Conservation (phyloP, 768 basidiomycete species). For the Psilocybe subaeruginosa region DNA sequence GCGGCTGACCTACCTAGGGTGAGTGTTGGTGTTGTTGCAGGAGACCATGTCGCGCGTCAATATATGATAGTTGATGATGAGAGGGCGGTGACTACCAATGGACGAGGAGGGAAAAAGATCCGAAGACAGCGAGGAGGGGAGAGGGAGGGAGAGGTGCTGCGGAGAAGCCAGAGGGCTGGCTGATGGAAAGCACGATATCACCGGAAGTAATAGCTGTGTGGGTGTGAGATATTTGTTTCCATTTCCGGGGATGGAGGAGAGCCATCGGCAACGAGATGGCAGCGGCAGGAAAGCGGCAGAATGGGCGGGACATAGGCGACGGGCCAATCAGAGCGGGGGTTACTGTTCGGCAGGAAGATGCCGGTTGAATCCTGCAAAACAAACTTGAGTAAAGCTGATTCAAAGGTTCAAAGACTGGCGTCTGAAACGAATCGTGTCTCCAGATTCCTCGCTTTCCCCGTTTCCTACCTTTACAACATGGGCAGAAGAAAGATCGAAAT, state of each 20-base stretch:
- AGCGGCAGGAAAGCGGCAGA: constrained; percentile 23
- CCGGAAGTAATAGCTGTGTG: constrained; percentile 24
- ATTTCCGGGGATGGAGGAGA: constrained; percentile 5
- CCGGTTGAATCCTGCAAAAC: constrained; percentile 24
- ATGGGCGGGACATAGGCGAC: constrained; percentile 14
- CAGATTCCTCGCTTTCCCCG: constrained; percentile 23
- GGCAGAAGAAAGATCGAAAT: constrained; percentile 84
- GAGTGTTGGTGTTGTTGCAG: background rate
- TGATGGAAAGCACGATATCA: constrained; percentile 25
- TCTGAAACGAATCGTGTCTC: constrained; percentile 16
- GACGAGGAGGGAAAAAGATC: constrained; percentile 19
- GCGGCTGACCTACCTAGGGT: constrained; percentile 13
- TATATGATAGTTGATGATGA: constrained; percentile 10
- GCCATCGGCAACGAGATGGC: constrained; percentile 16
- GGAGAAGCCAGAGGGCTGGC: constrained; percentile 21
- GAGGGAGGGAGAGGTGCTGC: constrained; percentile 19
- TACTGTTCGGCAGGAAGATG: constrained; percentile 18
- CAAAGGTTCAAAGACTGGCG: constrained; percentile 26
- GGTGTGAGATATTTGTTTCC: constrained; percentile 22
- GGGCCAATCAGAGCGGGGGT: constrained; percentile 16
- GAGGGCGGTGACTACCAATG: constrained; percentile 4
- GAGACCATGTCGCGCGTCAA: constrained; percentile 15
- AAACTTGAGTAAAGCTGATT: constrained; percentile 26
- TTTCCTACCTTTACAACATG: constrained; percentile 40
- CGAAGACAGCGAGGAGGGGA: constrained; percentile 22